Conservation (phyloP, 768 basidiomycete genomes). For the Rhizopogon vulgaris region DNA sequence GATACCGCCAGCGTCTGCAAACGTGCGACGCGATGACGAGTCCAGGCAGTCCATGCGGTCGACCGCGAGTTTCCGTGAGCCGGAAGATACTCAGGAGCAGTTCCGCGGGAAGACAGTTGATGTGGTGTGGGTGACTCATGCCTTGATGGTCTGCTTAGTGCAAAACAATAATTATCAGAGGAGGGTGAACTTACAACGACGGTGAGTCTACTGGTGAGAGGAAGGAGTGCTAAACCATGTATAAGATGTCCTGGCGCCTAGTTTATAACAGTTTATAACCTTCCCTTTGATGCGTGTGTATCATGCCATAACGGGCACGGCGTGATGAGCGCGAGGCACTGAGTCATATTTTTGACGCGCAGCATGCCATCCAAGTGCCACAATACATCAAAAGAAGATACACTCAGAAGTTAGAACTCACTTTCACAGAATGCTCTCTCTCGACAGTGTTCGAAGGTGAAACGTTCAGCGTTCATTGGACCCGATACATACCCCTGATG, state of each 20-base stretch:
- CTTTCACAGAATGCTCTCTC: background rate
- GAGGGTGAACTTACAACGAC: background rate
- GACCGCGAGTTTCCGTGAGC: too few species aligned
- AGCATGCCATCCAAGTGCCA: too few species aligned
- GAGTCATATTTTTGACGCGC: background rate
- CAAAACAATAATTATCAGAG: too few species aligned
- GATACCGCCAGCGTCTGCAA: conserved; percentile 49
- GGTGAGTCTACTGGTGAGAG: background rate
- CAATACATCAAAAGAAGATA: too few species aligned
- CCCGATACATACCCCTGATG: background rate
- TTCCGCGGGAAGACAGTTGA: background rate
- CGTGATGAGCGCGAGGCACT: background rate
- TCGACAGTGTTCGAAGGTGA: too few species aligned
- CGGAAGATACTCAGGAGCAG: background rate
- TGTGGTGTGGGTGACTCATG: background rate
- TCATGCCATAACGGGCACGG: background rate
- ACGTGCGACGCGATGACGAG: conserved; percentile 45
- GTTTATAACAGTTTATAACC: background rate
- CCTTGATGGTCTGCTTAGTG: background rate
- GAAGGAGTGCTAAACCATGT: background rate
- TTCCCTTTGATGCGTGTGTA: background rate
- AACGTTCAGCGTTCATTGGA: background rate
- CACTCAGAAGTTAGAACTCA: background rate
- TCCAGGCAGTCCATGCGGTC: background rate
- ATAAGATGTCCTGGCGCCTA: background rate